These are phyloP conservation scores for Tetrahymena thermophila DNA, from an alignment of 73 alveolate species.

Conservation along the genomic window DNA sequence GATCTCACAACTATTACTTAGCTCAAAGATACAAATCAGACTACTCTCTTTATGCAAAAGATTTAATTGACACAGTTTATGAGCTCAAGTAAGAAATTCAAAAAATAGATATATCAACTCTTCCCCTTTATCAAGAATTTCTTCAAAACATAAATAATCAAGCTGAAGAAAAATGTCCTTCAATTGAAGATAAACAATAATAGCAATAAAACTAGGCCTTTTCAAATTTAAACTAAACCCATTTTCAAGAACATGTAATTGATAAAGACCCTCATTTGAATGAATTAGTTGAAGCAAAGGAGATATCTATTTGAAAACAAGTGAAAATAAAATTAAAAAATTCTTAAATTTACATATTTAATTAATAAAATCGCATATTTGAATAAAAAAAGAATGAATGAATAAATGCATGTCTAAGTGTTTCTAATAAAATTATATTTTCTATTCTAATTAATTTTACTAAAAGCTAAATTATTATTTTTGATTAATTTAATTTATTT, in stretches of 20 bases:
- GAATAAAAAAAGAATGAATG: too few species aligned
- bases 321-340: too few species aligned
- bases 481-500: too few species aligned
- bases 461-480: too few species aligned
- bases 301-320: not conserved
- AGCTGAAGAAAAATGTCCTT: not conserved
- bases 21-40: not conserved
- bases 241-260: not conserved
- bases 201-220: not conserved
- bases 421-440: too few species aligned
- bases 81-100: not conserved
- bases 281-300: not conserved
- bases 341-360: too few species aligned
- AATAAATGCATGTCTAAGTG: too few species aligned
- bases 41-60: not conserved
- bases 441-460: too few species aligned
- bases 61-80: not conserved
- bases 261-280: not conserved
- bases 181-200: not conserved
- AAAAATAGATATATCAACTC: not conserved
- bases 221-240: not conserved
- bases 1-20: not conserved
- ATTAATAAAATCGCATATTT: too few species aligned
- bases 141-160: not conserved
- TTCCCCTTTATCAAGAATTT: not conserved